These are phyloP conservation scores for Iodosphaeria phyllophila DNA, from an alignment of 2,329 filamentous ascomycete genomes.

Conservation along the genomic window DNA sequence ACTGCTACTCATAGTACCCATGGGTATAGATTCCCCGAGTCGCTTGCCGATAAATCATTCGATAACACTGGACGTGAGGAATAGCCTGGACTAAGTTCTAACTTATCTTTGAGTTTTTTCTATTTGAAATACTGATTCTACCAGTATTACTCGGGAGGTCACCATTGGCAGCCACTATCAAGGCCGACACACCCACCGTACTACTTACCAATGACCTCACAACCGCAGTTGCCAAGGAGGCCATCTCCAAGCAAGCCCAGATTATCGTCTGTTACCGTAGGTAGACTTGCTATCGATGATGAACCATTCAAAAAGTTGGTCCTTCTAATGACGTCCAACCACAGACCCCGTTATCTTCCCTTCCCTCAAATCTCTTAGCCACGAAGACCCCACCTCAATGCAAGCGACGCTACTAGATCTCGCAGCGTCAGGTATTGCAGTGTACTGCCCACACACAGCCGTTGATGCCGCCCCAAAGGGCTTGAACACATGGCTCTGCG, in stretches of 20 bases:
- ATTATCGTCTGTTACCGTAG: constrained; percentile 84
- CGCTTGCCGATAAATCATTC: constrained; percentile 74
- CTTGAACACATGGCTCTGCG: constrained; percentile 85
- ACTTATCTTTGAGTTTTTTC: background rate
- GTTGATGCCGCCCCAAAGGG: constrained; percentile 74
- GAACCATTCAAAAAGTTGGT: constrained; percentile 4
- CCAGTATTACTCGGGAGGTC: constrained; percentile 28
- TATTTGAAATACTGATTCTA: constrained; percentile 2
- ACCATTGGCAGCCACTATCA: constrained; percentile 32
- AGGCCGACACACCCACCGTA: constrained; percentile 18
- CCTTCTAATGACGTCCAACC: background rate
- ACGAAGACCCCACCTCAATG: constrained; percentile 68
- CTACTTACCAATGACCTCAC: constrained; percentile 75
- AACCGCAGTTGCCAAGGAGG: constrained; percentile 73
- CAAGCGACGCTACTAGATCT: constrained; percentile 71
- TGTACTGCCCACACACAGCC: constrained; percentile 92
- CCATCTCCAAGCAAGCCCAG: constrained; percentile 55
- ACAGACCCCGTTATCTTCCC: constrained; percentile 92
- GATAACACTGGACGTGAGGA: constrained; percentile 69
- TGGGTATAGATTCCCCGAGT: constrained; percentile 61
- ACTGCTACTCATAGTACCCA: no score
- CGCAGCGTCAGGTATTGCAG: constrained; percentile 72
- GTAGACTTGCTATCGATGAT: constrained; percentile 8
- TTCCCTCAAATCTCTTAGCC: constrained; percentile 72
- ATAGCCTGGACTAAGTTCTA: constrained; percentile 14